Conservation (phyloP, 495 filamentous ascomycete species). For the Hypoxylon lenormandii region DNA sequence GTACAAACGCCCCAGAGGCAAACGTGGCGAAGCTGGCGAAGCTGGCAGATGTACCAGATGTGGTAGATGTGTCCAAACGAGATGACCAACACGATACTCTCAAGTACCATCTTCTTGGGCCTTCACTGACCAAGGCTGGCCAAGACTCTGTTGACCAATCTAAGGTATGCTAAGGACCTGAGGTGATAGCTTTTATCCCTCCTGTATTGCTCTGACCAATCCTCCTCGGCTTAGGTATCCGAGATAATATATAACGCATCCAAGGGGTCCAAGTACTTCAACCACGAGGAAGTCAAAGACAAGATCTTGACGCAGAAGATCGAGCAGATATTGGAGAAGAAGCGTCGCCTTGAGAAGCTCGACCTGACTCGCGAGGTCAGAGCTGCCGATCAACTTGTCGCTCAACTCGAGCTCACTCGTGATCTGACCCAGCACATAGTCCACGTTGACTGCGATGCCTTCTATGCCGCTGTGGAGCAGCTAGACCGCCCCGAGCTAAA, state of each 20-base stretch:
- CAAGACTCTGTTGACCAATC: conserved; percentile 94
- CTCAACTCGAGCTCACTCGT: conserved; percentile 78
- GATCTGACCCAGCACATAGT: conserved; percentile 87
- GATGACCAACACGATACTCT: conserved; percentile 58
- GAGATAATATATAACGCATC: conserved; percentile 98
- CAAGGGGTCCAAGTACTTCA: conserved; percentile 97
- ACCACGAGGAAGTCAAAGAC: conserved; percentile 86
- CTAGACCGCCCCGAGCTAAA: conserved; percentile 90
- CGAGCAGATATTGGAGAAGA: conserved; percentile 78
- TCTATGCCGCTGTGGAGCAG: conserved; percentile 95
- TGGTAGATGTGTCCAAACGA: conserved; percentile 23
- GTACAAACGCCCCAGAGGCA: conserved; percentile 7
- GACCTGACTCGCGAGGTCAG: conserved; percentile 79
- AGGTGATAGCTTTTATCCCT: not conserved
- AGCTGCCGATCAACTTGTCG: conserved; percentile 82
- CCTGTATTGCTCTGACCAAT: not conserved
- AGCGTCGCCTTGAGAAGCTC: conserved; percentile 78
- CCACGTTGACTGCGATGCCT: conserved; percentile 97
- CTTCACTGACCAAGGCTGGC: conserved; percentile 92
- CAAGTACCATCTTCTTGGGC: conserved; percentile 81
- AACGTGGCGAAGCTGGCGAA: conserved; percentile 25
- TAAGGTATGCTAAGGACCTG: conserved; percentile 73
- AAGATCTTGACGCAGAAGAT: conserved; percentile 87
- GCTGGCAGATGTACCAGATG: too few relatives aligned
- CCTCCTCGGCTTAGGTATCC: conserved; percentile 69